phyloP scores from a whole-genome alignment of 331 rosid genomes.

The Telfairia occidentalis region DNA sequence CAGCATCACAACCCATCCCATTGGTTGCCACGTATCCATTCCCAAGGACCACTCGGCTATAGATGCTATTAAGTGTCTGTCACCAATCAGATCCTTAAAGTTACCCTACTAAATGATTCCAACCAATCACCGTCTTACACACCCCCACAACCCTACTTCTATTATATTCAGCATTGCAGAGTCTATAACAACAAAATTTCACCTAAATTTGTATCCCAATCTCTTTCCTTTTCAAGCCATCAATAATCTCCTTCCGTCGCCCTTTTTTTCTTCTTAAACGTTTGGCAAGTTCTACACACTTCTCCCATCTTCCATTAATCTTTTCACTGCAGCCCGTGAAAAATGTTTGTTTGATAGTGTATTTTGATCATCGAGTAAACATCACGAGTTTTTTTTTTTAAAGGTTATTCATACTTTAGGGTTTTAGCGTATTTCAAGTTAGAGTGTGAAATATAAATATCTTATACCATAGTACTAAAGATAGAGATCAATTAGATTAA shows the following conservation, averaged over 20 bases:
- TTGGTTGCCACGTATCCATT: constrained; percentile 12
- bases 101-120: background rate
- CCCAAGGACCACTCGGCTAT: background rate
- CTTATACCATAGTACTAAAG: too few relatives aligned
- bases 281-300: background rate
- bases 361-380: background rate
- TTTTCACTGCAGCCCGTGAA: too few relatives aligned
- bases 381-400: too few relatives aligned
- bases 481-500: too few relatives aligned
- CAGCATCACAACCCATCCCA: background rate
- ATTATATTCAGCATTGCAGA: background rate
- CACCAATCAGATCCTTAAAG: constrained; percentile 20
- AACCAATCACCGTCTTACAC: background rate
- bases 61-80: constrained; percentile 3
- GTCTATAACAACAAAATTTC: background rate
- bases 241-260: background rate
- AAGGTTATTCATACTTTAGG: background rate
- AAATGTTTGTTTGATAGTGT: background rate
- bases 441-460: background rate
- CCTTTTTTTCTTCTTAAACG: background rate
- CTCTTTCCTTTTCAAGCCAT: background rate
- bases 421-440: too few relatives aligned
- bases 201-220: background rate
- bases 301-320: background rate
- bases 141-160: background rate